Conservation (phyloP, 2,329 filamentous ascomycete genomes). For the Penicillium verrucosum region DNA sequence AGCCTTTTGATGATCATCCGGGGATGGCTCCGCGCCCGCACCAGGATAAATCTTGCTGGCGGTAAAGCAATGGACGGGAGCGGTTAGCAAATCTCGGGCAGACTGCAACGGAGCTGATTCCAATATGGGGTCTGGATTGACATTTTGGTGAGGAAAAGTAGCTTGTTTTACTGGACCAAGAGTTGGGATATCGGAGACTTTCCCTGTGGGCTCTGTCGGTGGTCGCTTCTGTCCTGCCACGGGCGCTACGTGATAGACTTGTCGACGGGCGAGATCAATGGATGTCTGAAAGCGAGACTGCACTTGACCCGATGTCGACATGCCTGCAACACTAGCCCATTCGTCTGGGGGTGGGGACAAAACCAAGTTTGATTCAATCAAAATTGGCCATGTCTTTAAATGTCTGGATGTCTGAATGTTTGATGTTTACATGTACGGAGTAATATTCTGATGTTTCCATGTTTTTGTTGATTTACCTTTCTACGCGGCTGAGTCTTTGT, state of each 20-base stretch:
- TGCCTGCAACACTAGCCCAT: constrained; percentile 16
- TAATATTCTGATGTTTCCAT: background rate
- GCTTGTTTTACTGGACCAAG: constrained; percentile 2
- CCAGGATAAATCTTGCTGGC: constrained; percentile 36
- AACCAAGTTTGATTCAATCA: background rate
- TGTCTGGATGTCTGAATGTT: background rate
- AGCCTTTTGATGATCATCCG: constrained; percentile 32
- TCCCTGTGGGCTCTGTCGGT: constrained; percentile 8
- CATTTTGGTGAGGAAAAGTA: constrained; percentile 8
- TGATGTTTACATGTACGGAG: background rate
- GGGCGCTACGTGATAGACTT: constrained; percentile 40
- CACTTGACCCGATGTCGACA: constrained; percentile 25
- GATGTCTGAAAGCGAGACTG: constrained; percentile 54
- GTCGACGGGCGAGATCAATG: constrained; percentile 41
- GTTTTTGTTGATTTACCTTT: background rate
- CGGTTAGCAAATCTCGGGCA: constrained; percentile 27
- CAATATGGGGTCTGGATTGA: constrained; percentile 9
- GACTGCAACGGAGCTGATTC: constrained; percentile 26
- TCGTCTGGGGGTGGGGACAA: background rate
- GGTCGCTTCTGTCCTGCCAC: constrained; percentile 52
- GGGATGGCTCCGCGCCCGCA: constrained; percentile 15
- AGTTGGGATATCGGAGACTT: constrained; percentile 2
- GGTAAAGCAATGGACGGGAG: constrained; percentile 38
- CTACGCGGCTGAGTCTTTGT: background rate
- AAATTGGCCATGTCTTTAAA: background rate